Evolutionary conservation across 2,329 filamentous ascomycete genomes (phyloP).

Genomic region (Aureobasidium sp.): DNA sequence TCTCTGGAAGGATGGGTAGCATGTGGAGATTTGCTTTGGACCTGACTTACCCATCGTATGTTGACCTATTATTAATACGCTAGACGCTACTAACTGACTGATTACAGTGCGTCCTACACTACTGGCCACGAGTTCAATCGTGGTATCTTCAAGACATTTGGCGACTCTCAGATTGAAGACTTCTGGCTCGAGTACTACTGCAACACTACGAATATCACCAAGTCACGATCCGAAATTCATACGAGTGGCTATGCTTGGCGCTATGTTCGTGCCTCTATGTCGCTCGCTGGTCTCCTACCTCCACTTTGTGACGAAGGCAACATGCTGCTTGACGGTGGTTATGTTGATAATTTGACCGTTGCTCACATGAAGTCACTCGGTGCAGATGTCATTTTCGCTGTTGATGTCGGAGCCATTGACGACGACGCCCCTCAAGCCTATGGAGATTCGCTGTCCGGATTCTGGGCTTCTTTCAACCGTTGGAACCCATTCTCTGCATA

Average conservation of each 20-base stretch:
- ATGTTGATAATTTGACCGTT: conserved; percentile 94
- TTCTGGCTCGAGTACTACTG: conserved; percentile 99
- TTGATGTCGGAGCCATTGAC: conserved; percentile 89
- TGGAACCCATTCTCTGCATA: conserved; percentile 92
- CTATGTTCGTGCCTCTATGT: conserved; percentile 95
- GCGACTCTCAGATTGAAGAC: conserved; percentile 94
- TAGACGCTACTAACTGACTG: conserved; percentile 17
- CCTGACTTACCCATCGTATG: conserved; percentile 79
- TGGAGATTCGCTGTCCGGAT: conserved; percentile 86
- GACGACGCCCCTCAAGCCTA: conserved; percentile 88
- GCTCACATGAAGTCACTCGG: conserved; percentile 94
- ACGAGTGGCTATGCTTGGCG: conserved; percentile 96
- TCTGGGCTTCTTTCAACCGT: conserved; percentile 90
- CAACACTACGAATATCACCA: conserved; percentile 98
- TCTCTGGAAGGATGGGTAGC: conserved; percentile 95
- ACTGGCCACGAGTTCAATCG: conserved; percentile 98
- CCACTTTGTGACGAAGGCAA: conserved; percentile 94
- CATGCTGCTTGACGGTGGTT: conserved; percentile 94
- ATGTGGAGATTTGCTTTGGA: conserved; percentile 98
- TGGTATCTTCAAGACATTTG: conserved; percentile 97
- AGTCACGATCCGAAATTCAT: conserved; percentile 84
- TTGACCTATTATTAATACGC: neutral
- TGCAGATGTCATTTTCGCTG: conserved; percentile 87
- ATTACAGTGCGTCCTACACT: conserved; percentile 69
- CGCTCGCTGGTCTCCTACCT: conserved; percentile 82